A percentile compares a stretch with the other conserved stretches of the same genome.
These are phyloP conservation scores for Saccharomyces jurei DNA, from an alignment of 805 yeast genomes.

Conservation along the genomic window DNA sequence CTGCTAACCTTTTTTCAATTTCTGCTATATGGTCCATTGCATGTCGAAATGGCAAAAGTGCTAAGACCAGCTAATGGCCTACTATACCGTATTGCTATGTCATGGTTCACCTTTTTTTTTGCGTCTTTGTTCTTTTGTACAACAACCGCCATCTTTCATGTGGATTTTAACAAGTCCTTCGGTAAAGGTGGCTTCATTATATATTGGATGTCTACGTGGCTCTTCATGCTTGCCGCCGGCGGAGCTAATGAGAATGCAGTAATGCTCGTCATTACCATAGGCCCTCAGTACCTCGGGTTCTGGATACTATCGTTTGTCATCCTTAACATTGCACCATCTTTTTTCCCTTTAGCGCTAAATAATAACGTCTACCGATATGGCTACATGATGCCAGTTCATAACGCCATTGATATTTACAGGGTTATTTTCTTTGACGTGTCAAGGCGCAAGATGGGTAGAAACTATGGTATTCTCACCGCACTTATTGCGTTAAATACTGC, in stretches of 20 bases:
- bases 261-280: slow-evolving; percentile 40
- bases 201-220: slow-evolving; percentile 59
- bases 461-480: slow-evolving; percentile 49
- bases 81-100: slow-evolving; percentile 41
- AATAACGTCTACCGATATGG: slow-evolving; percentile 54
- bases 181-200: slow-evolving; percentile 68
- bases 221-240: slow-evolving; percentile 72
- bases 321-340: slow-evolving; percentile 59
- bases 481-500: slow-evolving; percentile 50
- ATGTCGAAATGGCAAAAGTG: slow-evolving; percentile 40
- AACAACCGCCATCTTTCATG: slow-evolving; percentile 61
- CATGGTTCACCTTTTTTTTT: slow-evolving; percentile 45
- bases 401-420: slow-evolving; percentile 52
- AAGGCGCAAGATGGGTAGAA: slow-evolving; percentile 50
- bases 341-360: slow-evolving; percentile 52
- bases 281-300: slow-evolving; percentile 60
- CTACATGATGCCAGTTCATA: slow-evolving; percentile 61
- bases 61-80: slow-evolving; percentile 40
- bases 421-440: slow-evolving; percentile 50
- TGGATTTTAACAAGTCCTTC: slow-evolving; percentile 49
- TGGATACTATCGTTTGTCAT: slow-evolving; percentile 69
- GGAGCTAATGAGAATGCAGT: slow-evolving; percentile 63
- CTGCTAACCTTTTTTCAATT: slow-evolving; percentile 68
- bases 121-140: slow-evolving; percentile 51
- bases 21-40: slow-evolving; percentile 49